These are phyloP conservation scores for Trichoderma breve DNA, from an alignment of 2,329 filamentous ascomycete species.

Conservation along the genomic window DNA sequence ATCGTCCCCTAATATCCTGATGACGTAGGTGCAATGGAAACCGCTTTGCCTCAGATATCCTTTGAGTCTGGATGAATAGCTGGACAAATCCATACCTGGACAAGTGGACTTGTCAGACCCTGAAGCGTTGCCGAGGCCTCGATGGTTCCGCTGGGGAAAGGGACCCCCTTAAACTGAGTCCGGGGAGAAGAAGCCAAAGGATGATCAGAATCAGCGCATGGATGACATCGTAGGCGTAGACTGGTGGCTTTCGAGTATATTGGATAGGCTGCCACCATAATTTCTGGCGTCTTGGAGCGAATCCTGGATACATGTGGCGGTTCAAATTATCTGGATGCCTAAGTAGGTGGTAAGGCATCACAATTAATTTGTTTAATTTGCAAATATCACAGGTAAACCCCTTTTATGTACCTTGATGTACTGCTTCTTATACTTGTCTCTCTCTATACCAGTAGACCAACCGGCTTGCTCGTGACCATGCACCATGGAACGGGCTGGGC, in stretches of 20 bases:
- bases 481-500: background rate
- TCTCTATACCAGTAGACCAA: background rate
- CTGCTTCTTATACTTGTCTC: background rate
- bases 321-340: background rate
- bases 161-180: slow-evolving; percentile 5
- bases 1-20: background rate
- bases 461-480: background rate
- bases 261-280: background rate
- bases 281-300: background rate
- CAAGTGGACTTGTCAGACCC: background rate
- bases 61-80: background rate
- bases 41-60: background rate
- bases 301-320: background rate
- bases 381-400: background rate
- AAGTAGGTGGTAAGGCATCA: background rate
- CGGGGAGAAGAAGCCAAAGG: background rate
- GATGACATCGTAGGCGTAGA: background rate
- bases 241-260: background rate
- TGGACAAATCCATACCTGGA: background rate
- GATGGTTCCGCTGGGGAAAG: background rate
- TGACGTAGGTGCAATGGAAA: background rate
- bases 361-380: background rate
- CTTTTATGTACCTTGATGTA: background rate
- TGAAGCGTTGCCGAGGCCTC: background rate
- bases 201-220: background rate